A percentile compares a stretch with the other conserved stretches of the same genome.
These are phyloP conservation scores for Taphrina betulina DNA, from an alignment of 1,139 yeast species.

Conservation along the genomic window DNA sequence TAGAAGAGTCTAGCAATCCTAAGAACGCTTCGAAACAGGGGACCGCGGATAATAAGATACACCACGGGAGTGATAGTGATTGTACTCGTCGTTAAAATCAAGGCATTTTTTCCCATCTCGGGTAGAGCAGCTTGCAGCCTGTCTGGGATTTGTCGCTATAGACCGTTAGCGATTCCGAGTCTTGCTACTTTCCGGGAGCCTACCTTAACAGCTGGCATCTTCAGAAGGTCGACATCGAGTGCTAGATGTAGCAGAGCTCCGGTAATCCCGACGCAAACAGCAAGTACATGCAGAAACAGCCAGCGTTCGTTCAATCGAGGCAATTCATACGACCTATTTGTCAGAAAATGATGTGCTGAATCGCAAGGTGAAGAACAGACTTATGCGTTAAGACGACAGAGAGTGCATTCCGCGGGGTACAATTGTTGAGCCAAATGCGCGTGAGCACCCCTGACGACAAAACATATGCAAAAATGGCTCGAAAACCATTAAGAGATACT, in stretches of 20 bases:
- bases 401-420: not conserved
- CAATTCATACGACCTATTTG: constrained; percentile 17
- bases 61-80: not conserved
- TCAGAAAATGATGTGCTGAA: not conserved
- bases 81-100: not conserved
- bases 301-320: constrained; percentile 30
- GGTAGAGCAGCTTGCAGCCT: not conserved
- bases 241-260: not conserved
- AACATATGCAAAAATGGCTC: constrained; percentile 1
- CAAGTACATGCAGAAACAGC: constrained; percentile 11
- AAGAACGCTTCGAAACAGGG: not conserved
- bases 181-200: too few relatives aligned
- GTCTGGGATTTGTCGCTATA: too few relatives aligned
- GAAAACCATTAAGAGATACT: not conserved
- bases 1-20: not conserved
- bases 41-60: not conserved
- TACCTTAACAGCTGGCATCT: too few relatives aligned
- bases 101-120: not conserved
- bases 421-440: constrained; percentile 2
- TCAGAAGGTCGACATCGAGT: constrained; percentile 8
- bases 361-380: not conserved
- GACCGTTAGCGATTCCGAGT: too few relatives aligned
- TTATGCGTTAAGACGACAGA: constrained; percentile 6
- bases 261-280: not conserved
- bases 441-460: not conserved